Percentiles rank a stretch among this genome's conserved stretches.
Evolutionary conservation across 2,329 filamentous ascomycete genomes (phyloP).

Genomic region (Pseudogymnoascus verrucosus): DNA sequence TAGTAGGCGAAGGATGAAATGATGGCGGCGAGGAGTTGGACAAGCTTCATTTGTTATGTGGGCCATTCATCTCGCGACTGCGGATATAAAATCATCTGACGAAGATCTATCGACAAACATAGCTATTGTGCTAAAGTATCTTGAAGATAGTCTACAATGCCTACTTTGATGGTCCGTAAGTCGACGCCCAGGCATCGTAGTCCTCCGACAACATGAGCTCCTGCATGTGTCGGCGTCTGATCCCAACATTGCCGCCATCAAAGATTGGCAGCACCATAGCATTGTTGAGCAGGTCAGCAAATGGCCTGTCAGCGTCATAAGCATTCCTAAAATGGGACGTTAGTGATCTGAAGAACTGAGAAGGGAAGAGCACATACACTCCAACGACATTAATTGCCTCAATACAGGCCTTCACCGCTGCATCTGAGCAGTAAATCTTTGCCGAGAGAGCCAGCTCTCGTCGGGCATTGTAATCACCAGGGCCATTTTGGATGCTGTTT

Average conservation of each 20-base stretch:
- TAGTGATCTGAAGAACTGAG: background rate
- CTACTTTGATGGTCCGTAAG: slow-evolving; percentile 18
- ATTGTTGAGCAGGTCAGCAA: slow-evolving; percentile 36
- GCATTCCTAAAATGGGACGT: slow-evolving; percentile 26
- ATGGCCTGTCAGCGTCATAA: slow-evolving; percentile 32
- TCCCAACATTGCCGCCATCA: slow-evolving; percentile 47
- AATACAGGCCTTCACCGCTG: slow-evolving; percentile 38
- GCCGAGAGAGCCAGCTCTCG: slow-evolving; percentile 41
- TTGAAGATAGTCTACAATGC: background rate
- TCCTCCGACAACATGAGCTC: slow-evolving; percentile 34
- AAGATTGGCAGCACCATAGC: slow-evolving; percentile 42
- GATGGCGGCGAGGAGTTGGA: background rate
- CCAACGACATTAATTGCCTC: slow-evolving; percentile 46
- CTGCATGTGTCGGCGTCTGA: slow-evolving; percentile 41
- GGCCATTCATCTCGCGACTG: background rate
- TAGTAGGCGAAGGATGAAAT: background rate
- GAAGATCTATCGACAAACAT: background rate
- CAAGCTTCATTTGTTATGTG: background rate
- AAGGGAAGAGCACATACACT: slow-evolving; percentile 29
- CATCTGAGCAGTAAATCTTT: slow-evolving; percentile 45
- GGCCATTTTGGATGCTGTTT: slow-evolving; percentile 34
- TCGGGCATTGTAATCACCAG: slow-evolving; percentile 32
- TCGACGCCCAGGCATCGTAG: slow-evolving; percentile 40
- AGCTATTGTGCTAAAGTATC: slow-evolving; percentile 1
- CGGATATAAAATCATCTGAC: background rate